phyloP scores from a whole-genome alignment of 371 early-diverging fungal genomes.

The Neoconidiobolus thromboides region DNA sequence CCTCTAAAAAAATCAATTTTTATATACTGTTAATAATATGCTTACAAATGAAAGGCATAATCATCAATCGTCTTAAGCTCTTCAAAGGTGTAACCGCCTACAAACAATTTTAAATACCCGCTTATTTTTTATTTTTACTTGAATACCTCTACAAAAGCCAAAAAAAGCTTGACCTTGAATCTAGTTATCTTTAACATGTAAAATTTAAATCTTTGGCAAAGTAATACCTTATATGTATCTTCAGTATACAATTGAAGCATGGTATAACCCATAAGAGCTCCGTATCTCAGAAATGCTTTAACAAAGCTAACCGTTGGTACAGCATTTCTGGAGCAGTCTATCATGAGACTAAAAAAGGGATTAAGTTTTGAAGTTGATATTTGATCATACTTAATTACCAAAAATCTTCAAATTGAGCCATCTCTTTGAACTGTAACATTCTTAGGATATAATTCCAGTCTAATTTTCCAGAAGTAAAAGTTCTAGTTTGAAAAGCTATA shows the following conservation, averaged over 20 bases:
- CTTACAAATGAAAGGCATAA: slow-evolving; percentile 46
- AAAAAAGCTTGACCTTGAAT: slow-evolving; percentile 63
- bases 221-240: slow-evolving; percentile 51
- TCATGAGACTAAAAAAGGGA: slow-evolving; percentile 25
- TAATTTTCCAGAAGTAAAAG: neutral
- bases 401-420: neutral
- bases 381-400: slow-evolving; percentile 10
- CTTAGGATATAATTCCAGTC: neutral
- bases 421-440: neutral
- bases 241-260: slow-evolving; percentile 79
- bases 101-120: slow-evolving; percentile 55
- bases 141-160: slow-evolving; percentile 52
- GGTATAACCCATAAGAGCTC: slow-evolving; percentile 64
- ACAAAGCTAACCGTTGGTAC: slow-evolving; percentile 41
- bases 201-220: neutral
- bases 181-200: slow-evolving; percentile 5
- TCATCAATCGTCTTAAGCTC: slow-evolving; percentile 54
- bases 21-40: neutral
- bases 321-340: slow-evolving; percentile 69
- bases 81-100: slow-evolving; percentile 43
- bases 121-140: slow-evolving; percentile 38
- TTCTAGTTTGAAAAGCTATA: neutral
- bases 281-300: slow-evolving; percentile 35
- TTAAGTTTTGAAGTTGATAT: neutral
- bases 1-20: slow-evolving; percentile 19